phyloP scores from a whole-genome alignment of 179 eudicot genomes.

The Vitellaria paradoxa region DNA sequence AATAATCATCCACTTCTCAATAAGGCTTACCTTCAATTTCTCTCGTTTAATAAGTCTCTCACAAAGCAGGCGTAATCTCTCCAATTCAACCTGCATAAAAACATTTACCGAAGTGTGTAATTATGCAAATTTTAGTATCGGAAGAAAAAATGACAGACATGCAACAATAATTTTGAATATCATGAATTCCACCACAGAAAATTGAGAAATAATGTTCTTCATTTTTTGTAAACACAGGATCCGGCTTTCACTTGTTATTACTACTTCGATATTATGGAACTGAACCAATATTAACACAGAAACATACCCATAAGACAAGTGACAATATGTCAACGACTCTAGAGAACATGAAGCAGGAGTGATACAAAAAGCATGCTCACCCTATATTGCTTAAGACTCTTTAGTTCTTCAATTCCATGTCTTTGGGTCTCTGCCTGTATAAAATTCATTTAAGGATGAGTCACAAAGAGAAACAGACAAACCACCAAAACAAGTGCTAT shows the following conservation, averaged over 20 bases:
- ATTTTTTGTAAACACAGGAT: not conserved
- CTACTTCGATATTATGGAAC: not conserved
- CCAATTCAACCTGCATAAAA: conserved; percentile 82
- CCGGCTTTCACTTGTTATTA: not conserved
- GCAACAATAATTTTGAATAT: not conserved
- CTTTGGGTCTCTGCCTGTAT: conserved; percentile 69
- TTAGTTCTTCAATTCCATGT: conserved; percentile 81
- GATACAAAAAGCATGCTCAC: conserved; percentile 41
- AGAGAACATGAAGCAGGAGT: not conserved
- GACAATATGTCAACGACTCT: not conserved
- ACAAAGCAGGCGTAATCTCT: conserved; percentile 88
- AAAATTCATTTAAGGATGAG: conserved; percentile 12
- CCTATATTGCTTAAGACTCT: conserved; percentile 82
- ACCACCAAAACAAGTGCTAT: conserved; percentile 12
- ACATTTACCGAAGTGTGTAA: not conserved
- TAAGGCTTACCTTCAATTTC: conserved; percentile 70
- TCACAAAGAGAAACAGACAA: not conserved
- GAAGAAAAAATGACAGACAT: not conserved
- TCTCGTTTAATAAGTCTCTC: conserved; percentile 85
- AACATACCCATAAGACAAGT: not conserved
- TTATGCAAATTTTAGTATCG: too few species aligned
- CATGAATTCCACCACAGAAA: not conserved
- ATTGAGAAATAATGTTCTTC: not conserved
- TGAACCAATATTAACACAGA: not conserved
- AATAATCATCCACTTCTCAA: not conserved